Evolutionary conservation across 176 grass and related monocot species (phyloP).

Genomic region (Lolium perenne): DNA sequence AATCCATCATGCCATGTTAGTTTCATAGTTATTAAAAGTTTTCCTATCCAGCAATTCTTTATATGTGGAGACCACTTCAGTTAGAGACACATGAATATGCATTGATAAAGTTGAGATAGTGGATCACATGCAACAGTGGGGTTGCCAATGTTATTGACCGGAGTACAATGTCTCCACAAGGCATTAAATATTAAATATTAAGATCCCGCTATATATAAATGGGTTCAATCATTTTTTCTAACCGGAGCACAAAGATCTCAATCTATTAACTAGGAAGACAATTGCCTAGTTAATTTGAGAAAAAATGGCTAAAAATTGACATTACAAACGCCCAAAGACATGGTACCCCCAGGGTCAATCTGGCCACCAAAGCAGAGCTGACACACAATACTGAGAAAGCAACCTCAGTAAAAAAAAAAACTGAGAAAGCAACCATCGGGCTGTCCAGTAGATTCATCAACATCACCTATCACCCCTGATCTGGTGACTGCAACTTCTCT

Average conservation of each 20-base stretch:
- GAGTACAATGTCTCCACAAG: neutral
- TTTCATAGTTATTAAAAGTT: constrained; percentile 34
- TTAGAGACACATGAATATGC: constrained; percentile 1
- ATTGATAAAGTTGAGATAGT: constrained; percentile 10
- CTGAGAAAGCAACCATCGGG: neutral
- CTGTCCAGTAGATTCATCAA: neutral
- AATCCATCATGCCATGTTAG: constrained; percentile 10
- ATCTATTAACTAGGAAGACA: neutral
- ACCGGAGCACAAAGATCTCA: constrained; percentile 1
- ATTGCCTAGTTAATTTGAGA: neutral
- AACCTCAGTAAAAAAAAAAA: no score
- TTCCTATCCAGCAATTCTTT: neutral
- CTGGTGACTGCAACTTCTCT: neutral
- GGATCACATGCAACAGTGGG: neutral
- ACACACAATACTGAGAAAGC: neutral
- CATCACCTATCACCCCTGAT: constrained; percentile 8
- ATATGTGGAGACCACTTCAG: neutral
- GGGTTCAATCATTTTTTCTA: constrained; percentile 1
- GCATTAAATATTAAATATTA: neutral
- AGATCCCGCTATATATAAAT: neutral
- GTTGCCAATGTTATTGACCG: neutral
- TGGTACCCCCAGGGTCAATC: neutral
- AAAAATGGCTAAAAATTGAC: neutral
- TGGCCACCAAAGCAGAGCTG: constrained; percentile 3
- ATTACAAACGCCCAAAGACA: neutral